Base-by-base conservation (phyloP, 169 alveolate genomes). In the Plasmodium falciparum region DNA sequence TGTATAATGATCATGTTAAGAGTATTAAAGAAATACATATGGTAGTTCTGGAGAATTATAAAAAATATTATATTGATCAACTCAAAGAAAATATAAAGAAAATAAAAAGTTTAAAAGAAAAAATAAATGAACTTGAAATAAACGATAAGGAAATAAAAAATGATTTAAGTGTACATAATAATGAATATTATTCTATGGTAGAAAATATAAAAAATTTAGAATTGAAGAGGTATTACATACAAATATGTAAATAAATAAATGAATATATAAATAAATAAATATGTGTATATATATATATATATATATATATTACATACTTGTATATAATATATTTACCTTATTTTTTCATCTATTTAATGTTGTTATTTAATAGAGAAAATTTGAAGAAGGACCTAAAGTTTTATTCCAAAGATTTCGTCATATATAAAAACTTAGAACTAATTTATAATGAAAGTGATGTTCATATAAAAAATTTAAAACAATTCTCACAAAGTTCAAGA, bases 341-440 rank as follows among this genome's bases (percentile, higher is more conserved):
- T 39, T 39, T 39, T 39, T 39, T 5, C 9, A 39, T 39, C 47
- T 39, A 5, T 39, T 39, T 39, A 13, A 15, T 17, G 62, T 54
- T 62, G 2, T 15, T 20, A 61, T 33, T n/a, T 15, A 54, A 29
- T 67, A 76, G 89, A 73, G 89, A 76, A 62, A 47, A 17, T 47
- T 49, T 80, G 24, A 69, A 67, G 24, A 67, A 56, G 29, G 78
- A 52, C 66, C 29, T 80, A 47, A 83, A 83, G 47, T 83, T 83
- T 69, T 83, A 83, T 47, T 83, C 91, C 24, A 83, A 83, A 33
- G 91, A 83, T 62, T 83, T 83, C 29, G 83, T 83, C 5, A 69
- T 83, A 13, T 67, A 52, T 47, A 83, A 83, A 69, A 83, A 83
- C 54, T 70, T 83, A 62, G 85, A 83, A 29, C 62, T 83, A 8